Evolutionary conservation across 176 grass and related monocot genomes (phyloP).

Genomic region (Luzula sylvatica): DNA sequence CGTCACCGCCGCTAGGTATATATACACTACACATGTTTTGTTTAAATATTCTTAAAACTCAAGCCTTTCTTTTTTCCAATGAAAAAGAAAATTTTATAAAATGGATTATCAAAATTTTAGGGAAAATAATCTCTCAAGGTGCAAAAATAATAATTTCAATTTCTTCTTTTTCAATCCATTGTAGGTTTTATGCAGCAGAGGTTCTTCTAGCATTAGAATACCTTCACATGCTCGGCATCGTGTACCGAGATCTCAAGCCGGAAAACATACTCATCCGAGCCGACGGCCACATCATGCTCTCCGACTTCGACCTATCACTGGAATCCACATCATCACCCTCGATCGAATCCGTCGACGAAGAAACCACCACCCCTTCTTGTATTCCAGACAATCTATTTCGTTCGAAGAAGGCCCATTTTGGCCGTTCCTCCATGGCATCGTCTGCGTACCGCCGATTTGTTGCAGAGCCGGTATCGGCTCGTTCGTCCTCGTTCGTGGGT

Average conservation of each 20-base stretch:
- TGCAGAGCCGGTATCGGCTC: slow-evolving; percentile 64
- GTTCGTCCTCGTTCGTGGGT: slow-evolving; percentile 79
- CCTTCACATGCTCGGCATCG: slow-evolving; percentile 97
- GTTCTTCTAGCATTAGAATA: slow-evolving; percentile 88
- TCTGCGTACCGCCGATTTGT: slow-evolving; percentile 37
- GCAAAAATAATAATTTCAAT: not conserved
- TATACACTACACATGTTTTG: not conserved
- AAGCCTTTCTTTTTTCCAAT: not conserved
- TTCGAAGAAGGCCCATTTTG: slow-evolving; percentile 7
- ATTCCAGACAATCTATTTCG: slow-evolving; percentile 47
- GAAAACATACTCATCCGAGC: slow-evolving; percentile 92
- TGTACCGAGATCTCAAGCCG: slow-evolving; percentile 97
- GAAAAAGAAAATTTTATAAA: not conserved
- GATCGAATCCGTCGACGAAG: slow-evolving; percentile 21
- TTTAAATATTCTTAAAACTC: not conserved
- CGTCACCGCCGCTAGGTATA: slow-evolving; percentile 42
- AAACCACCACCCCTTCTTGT: slow-evolving; percentile 26
- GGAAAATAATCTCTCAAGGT: not conserved
- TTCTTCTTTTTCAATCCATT: not conserved
- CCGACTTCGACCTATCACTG: slow-evolving; percentile 96
- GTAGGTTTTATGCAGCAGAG: slow-evolving; percentile 81
- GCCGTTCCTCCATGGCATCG: not conserved
- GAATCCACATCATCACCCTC: slow-evolving; percentile 67
- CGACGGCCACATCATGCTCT: slow-evolving; percentile 98
- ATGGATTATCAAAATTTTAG: not conserved